Conservation (phyloP, 352 stramenopile genomes). For the Pythium sp. region DNA sequence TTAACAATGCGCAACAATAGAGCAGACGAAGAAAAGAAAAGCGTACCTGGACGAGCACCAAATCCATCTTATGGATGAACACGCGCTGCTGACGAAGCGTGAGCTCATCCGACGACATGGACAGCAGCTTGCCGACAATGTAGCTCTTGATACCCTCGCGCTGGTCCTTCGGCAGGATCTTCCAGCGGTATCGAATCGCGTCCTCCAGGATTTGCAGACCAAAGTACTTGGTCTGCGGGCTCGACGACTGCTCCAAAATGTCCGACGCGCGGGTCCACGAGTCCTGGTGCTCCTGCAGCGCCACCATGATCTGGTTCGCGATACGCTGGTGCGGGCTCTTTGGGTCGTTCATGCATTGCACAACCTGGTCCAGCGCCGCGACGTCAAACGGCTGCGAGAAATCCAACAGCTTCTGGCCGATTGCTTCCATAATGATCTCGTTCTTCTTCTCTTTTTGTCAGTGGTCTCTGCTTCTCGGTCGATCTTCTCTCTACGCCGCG, state of each 20-base stretch:
- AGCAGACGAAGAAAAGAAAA: background rate
- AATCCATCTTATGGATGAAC: slow-evolving; percentile 95
- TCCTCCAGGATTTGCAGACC: slow-evolving; percentile 96
- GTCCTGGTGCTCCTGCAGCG: slow-evolving; percentile 92
- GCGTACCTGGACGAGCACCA: slow-evolving; percentile 90
- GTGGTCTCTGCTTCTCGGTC: background rate
- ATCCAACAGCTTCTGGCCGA: slow-evolving; percentile 91
- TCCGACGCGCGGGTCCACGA: slow-evolving; percentile 92
- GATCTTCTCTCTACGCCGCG: background rate
- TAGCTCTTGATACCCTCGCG: slow-evolving; percentile 98
- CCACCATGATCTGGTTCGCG: slow-evolving; percentile 93
- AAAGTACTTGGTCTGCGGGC: slow-evolving; percentile 91
- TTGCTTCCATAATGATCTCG: slow-evolving; percentile 71
- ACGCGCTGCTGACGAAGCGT: slow-evolving; percentile 88
- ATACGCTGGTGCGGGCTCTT: slow-evolving; percentile 90
- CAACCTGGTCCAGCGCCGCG: slow-evolving; percentile 93
- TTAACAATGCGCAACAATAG: background rate
- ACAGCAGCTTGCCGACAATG: slow-evolving; percentile 96
- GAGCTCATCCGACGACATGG: slow-evolving; percentile 89
- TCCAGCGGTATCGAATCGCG: slow-evolving; percentile 96
- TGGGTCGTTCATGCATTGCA: slow-evolving; percentile 95
- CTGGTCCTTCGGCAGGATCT: slow-evolving; percentile 95
- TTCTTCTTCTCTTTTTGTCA: slow-evolving; percentile 8
- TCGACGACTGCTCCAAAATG: slow-evolving; percentile 95
- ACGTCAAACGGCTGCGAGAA: slow-evolving; percentile 96